Percentiles rank a stretch among this genome's conserved stretches.
phyloP scores from a whole-genome alignment of 2,329 filamentous ascomycete genomes.

The Fusarium miscanthi region DNA sequence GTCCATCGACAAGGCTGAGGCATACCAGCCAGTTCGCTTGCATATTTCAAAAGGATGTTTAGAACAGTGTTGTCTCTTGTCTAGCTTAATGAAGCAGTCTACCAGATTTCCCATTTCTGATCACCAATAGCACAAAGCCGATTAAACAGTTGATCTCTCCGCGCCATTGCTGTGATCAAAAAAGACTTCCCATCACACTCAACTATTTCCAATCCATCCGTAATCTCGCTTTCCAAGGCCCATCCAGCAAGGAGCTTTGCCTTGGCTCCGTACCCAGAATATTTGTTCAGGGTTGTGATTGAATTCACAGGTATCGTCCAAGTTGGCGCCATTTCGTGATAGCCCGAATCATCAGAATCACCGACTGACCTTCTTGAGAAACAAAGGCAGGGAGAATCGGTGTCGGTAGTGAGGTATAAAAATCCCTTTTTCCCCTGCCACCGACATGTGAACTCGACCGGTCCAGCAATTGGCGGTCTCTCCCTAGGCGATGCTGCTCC shows the following conservation, averaged over 20 bases:
- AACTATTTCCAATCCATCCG: conserved; percentile 75
- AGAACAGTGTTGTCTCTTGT: not conserved
- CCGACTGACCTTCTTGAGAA: not conserved
- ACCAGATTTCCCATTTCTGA: conserved; percentile 81
- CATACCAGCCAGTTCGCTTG: accelerated
- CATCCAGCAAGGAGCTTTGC: conserved; percentile 81
- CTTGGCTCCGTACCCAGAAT: conserved; percentile 83
- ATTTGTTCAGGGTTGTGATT: conserved; percentile 77
- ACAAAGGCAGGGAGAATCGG: not conserved
- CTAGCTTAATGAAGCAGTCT: not conserved
- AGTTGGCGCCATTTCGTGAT: conserved; percentile 61
- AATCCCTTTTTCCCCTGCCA: conserved; percentile 73
- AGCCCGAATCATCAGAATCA: accelerated
- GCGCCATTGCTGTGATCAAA: conserved; percentile 74
- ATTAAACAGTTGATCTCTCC: conserved; percentile 81
- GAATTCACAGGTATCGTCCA: conserved; percentile 77
- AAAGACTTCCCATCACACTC: conserved; percentile 60
- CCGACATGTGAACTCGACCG: conserved; percentile 76
- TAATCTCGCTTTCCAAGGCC: conserved; percentile 76
- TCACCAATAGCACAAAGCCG: conserved; percentile 76
- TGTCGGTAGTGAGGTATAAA: conserved; percentile 17
- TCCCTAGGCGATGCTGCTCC: not conserved
- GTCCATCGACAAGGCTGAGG: not conserved
- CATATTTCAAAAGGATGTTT: accelerated
- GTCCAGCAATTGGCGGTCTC: conserved; percentile 56